Evolutionary conservation across 495 filamentous ascomycete genomes (phyloP).

Genomic region (Pseudevernia furfuracea): DNA sequence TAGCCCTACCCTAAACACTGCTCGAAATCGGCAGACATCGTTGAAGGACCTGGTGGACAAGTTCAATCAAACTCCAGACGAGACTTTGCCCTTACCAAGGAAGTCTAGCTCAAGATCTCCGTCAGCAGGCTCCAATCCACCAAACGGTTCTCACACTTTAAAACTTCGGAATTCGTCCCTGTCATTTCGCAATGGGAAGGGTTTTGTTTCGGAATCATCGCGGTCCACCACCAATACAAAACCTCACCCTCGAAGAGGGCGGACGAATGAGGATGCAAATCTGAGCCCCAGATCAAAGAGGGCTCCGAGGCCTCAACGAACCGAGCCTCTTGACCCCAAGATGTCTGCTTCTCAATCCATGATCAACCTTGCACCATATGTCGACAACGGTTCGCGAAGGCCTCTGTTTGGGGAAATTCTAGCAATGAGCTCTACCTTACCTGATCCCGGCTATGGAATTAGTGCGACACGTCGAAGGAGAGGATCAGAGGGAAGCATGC

Average conservation of each 20-base stretch:
- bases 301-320: constrained; percentile 12
- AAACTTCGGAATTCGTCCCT: constrained; percentile 31
- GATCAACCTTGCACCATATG: constrained; percentile 24
- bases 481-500: constrained; percentile 48
- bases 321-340: constrained; percentile 9
- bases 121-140: constrained; percentile 22
- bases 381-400: constrained; percentile 26
- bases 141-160: constrained; percentile 1
- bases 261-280: constrained; percentile 16
- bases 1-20: constrained; percentile 25
- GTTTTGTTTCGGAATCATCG: background rate
- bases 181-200: constrained; percentile 10
- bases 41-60: constrained; percentile 56
- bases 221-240: constrained; percentile 7
- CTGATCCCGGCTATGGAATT: constrained; percentile 37
- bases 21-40: constrained; percentile 40
- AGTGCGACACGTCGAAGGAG: constrained; percentile 37
- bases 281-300: constrained; percentile 20
- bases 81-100: constrained; percentile 43
- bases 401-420: constrained; percentile 49
- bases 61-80: constrained; percentile 51
- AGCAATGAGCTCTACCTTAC: constrained; percentile 33
- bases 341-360: constrained; percentile 29
- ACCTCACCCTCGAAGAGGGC: constrained; percentile 19
- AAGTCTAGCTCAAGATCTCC: constrained; percentile 30